These are phyloP conservation scores for Huntiella moniliformis DNA, from an alignment of 2,329 filamentous ascomycete species.

Conservation along the genomic window DNA sequence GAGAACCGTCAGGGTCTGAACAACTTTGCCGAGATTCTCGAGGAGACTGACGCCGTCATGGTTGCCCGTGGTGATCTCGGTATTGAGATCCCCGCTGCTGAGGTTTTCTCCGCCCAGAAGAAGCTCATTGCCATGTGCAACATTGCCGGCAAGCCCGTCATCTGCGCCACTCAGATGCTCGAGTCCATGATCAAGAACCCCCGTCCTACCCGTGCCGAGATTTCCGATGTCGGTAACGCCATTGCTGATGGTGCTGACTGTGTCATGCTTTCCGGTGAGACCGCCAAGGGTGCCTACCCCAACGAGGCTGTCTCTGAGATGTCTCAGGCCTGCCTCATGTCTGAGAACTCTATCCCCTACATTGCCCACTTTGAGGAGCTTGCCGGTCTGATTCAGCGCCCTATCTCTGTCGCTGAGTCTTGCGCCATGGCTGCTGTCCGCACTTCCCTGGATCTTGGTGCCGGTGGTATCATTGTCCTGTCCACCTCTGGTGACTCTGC, in stretches of 20 bases:
- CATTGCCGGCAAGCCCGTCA: slow-evolving; percentile 93
- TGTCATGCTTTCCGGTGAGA: slow-evolving; percentile 99
- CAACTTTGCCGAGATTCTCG: slow-evolving; percentile 96
- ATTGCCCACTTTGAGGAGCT: slow-evolving; percentile 94
- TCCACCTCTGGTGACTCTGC: slow-evolving; percentile 92
- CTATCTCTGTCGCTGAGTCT: slow-evolving; percentile 76
- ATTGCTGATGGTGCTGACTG: slow-evolving; percentile 93
- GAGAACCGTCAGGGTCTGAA: slow-evolving; percentile 99
- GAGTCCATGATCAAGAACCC: slow-evolving; percentile 99
- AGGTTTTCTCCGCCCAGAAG: slow-evolving; percentile 99
- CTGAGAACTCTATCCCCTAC: slow-evolving; percentile 94
- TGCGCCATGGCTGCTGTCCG: slow-evolving; percentile 95
- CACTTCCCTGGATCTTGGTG: slow-evolving; percentile 87
- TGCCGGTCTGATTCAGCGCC: slow-evolving; percentile 62
- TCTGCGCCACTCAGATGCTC: slow-evolving; percentile 98
- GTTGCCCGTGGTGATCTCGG: slow-evolving; percentile 88
- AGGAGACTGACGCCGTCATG: slow-evolving; percentile 97
- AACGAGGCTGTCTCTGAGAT: slow-evolving; percentile 88
- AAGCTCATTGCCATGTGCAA: slow-evolving; percentile 99
- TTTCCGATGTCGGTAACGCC: slow-evolving; percentile 95
- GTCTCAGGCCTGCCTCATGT: slow-evolving; percentile 92
- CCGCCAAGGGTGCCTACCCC: slow-evolving; percentile 92
- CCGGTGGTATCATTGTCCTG: slow-evolving; percentile 85
- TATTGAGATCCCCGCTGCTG: slow-evolving; percentile 95
- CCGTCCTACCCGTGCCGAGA: slow-evolving; percentile 90